Percentiles rank a stretch among this genome's conserved stretches.
Evolutionary conservation across 2,329 filamentous ascomycete genomes (phyloP).

Genomic region (Claviceps arundinis): DNA sequence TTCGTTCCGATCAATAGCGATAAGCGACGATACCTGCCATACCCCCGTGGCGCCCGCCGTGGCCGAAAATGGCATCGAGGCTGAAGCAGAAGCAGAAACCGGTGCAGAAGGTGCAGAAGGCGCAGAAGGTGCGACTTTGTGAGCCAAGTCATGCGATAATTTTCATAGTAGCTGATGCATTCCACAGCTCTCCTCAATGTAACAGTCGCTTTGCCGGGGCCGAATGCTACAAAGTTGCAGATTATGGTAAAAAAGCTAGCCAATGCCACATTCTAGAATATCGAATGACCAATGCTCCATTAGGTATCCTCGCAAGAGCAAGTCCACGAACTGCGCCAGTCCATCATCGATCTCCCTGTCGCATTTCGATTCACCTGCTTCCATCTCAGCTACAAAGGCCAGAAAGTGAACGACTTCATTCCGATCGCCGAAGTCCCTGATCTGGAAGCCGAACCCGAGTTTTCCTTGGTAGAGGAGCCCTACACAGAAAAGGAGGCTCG

Average conservation of each 20-base stretch:
- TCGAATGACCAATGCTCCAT: conserved; percentile 1
- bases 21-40: conserved; percentile 16
- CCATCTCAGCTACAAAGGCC: conserved; percentile 81
- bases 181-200: conserved; percentile 42
- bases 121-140: conserved; percentile 20
- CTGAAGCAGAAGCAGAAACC: conserved; percentile 22
- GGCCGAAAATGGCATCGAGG: conserved; percentile 12
- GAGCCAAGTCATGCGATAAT: not conserved
- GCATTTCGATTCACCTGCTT: conserved; percentile 98
- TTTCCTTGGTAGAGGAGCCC: conserved; percentile 78
- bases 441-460: conserved; percentile 62
- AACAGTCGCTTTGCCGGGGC: conserved; percentile 69
- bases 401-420: conserved; percentile 89
- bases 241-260: conserved; percentile 53
- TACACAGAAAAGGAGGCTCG: conserved; percentile 98
- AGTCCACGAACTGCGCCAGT: conserved; percentile 92
- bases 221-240: conserved; percentile 58
- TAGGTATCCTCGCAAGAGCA: conserved; percentile 89
- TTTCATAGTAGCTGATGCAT: not conserved
- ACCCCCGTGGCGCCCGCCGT: conserved; percentile 13
- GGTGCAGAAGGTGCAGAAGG: conserved; percentile 25
- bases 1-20: conserved; percentile 7
- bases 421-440: conserved; percentile 80
- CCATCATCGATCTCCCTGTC: conserved; percentile 81
- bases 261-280: too few species aligned